Evolutionary conservation across 1,139 yeast species (phyloP).

Genomic region (Saccharomyces pastorianus): DNA sequence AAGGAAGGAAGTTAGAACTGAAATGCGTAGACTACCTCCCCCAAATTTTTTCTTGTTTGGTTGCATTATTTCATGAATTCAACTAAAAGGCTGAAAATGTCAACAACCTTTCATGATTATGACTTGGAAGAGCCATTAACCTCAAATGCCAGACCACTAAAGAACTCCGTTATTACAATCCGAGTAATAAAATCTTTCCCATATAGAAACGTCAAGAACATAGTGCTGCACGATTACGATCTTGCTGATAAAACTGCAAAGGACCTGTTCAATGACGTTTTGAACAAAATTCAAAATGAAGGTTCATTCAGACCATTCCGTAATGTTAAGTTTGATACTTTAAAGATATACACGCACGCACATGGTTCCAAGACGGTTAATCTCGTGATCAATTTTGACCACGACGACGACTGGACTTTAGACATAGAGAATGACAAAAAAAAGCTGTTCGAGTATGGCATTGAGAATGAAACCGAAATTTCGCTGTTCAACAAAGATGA

Average conservation of each 20-base stretch:
- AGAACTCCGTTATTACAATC: constrained; percentile 62
- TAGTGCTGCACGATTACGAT: constrained; percentile 65
- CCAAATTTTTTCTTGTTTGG: background rate
- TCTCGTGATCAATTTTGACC: constrained; percentile 80
- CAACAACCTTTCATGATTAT: constrained; percentile 10
- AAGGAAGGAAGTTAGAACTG: background rate
- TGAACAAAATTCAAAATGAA: constrained; percentile 47
- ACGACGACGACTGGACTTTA: constrained; percentile 59
- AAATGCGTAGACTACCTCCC: background rate
- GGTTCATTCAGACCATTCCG: constrained; percentile 79
- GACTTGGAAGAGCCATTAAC: constrained; percentile 34
- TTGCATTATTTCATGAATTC: background rate
- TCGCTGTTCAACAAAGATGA: constrained; percentile 64
- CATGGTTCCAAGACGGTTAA: constrained; percentile 93
- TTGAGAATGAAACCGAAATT: constrained; percentile 86
- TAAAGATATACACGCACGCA: constrained; percentile 87
- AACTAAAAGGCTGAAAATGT: background rate
- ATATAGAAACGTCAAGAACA: constrained; percentile 80
- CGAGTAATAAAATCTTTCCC: constrained; percentile 88
- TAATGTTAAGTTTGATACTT: constrained; percentile 62
- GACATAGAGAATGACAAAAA: constrained; percentile 35
- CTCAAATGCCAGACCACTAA: constrained; percentile 30
- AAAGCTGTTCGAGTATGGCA: constrained; percentile 55
- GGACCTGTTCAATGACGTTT: constrained; percentile 47
- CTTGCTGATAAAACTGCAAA: constrained; percentile 61